Conservation (phyloP, 148 eudicot genomes). For the Persicaria maculosa region DNA sequence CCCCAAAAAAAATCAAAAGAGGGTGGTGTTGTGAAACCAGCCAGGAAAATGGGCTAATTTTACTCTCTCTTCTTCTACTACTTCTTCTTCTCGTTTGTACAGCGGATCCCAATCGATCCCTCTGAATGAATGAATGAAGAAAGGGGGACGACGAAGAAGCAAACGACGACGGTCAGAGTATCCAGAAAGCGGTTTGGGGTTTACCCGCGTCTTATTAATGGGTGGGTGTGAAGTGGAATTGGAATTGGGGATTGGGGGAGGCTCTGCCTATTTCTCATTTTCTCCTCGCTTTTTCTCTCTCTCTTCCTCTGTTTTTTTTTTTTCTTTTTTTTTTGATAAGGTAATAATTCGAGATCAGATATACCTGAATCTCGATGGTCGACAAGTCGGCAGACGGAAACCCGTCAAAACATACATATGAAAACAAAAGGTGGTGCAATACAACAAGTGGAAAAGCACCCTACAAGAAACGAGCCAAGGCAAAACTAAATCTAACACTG, state of each 20-base stretch:
- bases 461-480: too few relatives aligned
- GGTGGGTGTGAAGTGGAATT: neutral
- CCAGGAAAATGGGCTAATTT: too few relatives aligned
- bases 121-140: neutral
- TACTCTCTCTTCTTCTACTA: too few relatives aligned
- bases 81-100: neutral
- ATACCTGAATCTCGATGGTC: too few relatives aligned
- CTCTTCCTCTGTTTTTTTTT: neutral
- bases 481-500: too few relatives aligned
- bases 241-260: neutral
- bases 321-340: too few relatives aligned
- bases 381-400: too few relatives aligned
- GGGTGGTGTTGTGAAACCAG: neutral
- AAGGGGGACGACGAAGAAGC: neutral
- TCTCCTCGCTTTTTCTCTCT: neutral
- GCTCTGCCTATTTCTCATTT: neutral
- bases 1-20: neutral
- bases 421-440: too few relatives aligned
- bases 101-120: neutral
- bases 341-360: too few relatives aligned
- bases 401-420: too few relatives aligned
- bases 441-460: too few relatives aligned
- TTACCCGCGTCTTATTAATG: conserved; percentile 7
- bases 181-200: neutral
- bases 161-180: neutral